These are phyloP conservation scores for Knoxdaviesia capensis DNA, from an alignment of 2,329 filamentous ascomycete species.

Conservation along the genomic window DNA sequence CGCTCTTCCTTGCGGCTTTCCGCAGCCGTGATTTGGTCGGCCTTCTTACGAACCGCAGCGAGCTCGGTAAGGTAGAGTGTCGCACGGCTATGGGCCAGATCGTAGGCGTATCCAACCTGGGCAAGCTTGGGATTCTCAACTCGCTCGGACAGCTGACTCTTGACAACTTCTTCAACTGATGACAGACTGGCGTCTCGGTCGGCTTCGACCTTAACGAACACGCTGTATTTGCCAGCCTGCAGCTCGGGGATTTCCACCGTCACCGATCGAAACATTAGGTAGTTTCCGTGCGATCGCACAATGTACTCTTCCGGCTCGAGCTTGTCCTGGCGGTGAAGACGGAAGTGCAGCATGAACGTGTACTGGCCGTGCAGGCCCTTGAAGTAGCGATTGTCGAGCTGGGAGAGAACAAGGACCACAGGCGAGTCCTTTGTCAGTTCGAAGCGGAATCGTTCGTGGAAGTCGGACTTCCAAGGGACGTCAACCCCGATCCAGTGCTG, in stretches of 20 bases:
- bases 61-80: slow-evolving; percentile 28
- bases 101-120: slow-evolving; percentile 36
- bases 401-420: slow-evolving; percentile 37
- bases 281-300: slow-evolving; percentile 36
- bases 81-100: slow-evolving; percentile 39
- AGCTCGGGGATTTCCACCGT: slow-evolving; percentile 36
- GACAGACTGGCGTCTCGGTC: slow-evolving; percentile 20
- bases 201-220: slow-evolving; percentile 34
- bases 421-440: slow-evolving; percentile 33
- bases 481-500: slow-evolving; percentile 41
- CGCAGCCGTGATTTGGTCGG: slow-evolving; percentile 27
- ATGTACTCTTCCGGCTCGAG: slow-evolving; percentile 36
- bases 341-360: slow-evolving; percentile 25
- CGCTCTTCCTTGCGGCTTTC: slow-evolving; percentile 22
- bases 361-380: slow-evolving; percentile 41
- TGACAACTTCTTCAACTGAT: slow-evolving; percentile 36
- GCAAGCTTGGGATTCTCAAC: slow-evolving; percentile 33
- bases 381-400: slow-evolving; percentile 43
- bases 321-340: slow-evolving; percentile 22
- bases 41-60: slow-evolving; percentile 25
- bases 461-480: slow-evolving; percentile 40
- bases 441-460: slow-evolving; percentile 41
- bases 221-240: slow-evolving; percentile 32
- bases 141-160: slow-evolving; percentile 24
- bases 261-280: slow-evolving; percentile 35